Percentiles rank a stretch among this genome's conserved stretches.
These are phyloP conservation scores for Phaffia australis DNA, from an alignment of 768 basidiomycete species.

Conservation along the genomic window DNA sequence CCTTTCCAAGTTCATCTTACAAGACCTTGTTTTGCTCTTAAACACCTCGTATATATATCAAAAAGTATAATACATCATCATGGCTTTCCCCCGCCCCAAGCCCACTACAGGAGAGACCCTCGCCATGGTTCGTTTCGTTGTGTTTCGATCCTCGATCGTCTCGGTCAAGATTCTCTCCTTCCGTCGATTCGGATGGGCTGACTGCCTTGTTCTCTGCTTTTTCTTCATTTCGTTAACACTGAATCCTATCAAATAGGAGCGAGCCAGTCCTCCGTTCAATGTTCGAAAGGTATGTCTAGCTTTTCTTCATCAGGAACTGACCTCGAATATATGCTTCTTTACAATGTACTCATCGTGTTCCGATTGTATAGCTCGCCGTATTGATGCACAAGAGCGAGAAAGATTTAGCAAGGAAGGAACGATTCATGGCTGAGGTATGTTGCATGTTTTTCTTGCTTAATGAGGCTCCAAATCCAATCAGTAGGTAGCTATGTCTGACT, in stretches of 20 bases:
- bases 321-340: neutral
- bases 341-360: neutral
- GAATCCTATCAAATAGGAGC: conserved; percentile 9
- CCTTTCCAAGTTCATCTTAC: no score
- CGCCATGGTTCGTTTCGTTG: conserved; percentile 8
- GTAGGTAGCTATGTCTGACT: neutral
- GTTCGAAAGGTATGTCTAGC: conserved; percentile 15
- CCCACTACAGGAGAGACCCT: conserved; percentile 24
- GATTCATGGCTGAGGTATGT: conserved; percentile 38
- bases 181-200: neutral
- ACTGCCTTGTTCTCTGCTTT: neutral
- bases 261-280: conserved; percentile 23
- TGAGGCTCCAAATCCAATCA: neutral
- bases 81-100: conserved; percentile 26
- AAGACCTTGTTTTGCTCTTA: no score
- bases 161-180: neutral
- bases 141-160: neutral
- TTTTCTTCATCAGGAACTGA: neutral
- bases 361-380: conserved; percentile 31
- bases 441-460: conserved; percentile 4
- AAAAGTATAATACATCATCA: conserved; percentile 1
- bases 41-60: no score
- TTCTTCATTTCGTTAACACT: neutral
- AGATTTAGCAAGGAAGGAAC: conserved; percentile 36
- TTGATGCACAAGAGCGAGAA: conserved; percentile 38